A percentile compares a stretch with the other conserved stretches of the same genome.
Conservation (phyloP, 805 yeast species). For the Candida verbasci region DNA sequence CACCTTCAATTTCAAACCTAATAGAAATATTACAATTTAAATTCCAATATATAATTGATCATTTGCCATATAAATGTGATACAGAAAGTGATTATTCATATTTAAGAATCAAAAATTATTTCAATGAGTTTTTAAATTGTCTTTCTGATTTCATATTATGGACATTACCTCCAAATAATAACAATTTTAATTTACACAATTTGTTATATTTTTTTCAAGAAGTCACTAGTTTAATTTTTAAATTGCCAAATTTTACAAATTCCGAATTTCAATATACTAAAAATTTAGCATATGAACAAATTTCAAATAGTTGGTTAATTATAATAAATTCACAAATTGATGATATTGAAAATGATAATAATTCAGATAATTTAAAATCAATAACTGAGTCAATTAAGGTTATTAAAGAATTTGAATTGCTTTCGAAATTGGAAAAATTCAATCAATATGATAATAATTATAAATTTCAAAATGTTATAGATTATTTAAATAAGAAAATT, state of each 20-base stretch:
- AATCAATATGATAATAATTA: slow-evolving; percentile 36
- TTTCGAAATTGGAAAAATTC: slow-evolving; percentile 41
- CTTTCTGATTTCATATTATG: slow-evolving; percentile 70
- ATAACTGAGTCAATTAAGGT: slow-evolving; percentile 21
- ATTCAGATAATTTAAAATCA: slow-evolving; percentile 12
- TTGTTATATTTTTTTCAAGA: slow-evolving; percentile 61
- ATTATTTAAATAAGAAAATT: slow-evolving; percentile 38
- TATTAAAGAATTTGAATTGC: slow-evolving; percentile 33
- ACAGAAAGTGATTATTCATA: slow-evolving; percentile 70
- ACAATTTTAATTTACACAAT: slow-evolving; percentile 36
- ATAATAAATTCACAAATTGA: slow-evolving; percentile 30
- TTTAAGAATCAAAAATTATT: slow-evolving; percentile 61
- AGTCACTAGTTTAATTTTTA: slow-evolving; percentile 55
- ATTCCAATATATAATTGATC: slow-evolving; percentile 38
- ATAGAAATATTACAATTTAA: slow-evolving; percentile 46
- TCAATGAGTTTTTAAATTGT: slow-evolving; percentile 66
- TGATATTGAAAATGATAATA: slow-evolving; percentile 11
- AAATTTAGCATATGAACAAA: slow-evolving; percentile 55
- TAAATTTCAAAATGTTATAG: slow-evolving; percentile 41
- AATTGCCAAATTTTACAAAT: slow-evolving; percentile 62
- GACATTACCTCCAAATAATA: slow-evolving; percentile 68
- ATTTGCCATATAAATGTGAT: slow-evolving; percentile 75
- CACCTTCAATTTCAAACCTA: slow-evolving; percentile 51
- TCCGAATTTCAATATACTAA: slow-evolving; percentile 50
- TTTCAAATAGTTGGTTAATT: slow-evolving; percentile 54